Evolutionary conservation across 2,329 filamentous ascomycete species (phyloP).

Genomic region (Mariannaea sp.): DNA sequence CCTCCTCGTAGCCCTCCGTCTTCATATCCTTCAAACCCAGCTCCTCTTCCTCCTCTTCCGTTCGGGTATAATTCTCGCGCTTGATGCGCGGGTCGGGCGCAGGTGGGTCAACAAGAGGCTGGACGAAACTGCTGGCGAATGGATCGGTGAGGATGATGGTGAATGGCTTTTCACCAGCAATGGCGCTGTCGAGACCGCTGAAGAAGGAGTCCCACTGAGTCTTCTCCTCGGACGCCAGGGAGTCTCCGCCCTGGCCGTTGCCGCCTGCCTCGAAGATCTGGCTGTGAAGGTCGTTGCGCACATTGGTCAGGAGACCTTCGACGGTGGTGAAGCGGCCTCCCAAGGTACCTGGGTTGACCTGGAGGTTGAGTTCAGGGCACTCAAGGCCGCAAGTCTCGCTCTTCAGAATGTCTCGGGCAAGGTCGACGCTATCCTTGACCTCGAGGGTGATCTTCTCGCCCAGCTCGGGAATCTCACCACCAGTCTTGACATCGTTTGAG

Average conservation of each 20-base stretch:
- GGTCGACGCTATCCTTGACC: constrained; percentile 71
- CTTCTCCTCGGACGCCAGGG: constrained; percentile 68
- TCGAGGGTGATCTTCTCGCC: constrained; percentile 82
- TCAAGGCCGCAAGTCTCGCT: constrained; percentile 87
- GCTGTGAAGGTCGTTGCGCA: constrained; percentile 83
- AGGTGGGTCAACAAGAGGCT: constrained; percentile 79
- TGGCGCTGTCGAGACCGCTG: constrained; percentile 72
- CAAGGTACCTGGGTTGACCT: constrained; percentile 90
- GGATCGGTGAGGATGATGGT: constrained; percentile 85
- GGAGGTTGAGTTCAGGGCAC: constrained; percentile 84
- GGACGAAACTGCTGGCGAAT: constrained; percentile 89
- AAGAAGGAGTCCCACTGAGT: constrained; percentile 84
- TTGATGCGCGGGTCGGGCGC: constrained; percentile 77
- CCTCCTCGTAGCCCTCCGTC: constrained; percentile 76
- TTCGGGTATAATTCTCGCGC: constrained; percentile 81
- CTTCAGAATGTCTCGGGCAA: constrained; percentile 93
- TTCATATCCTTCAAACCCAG: constrained; percentile 92
- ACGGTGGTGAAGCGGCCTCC: constrained; percentile 97
- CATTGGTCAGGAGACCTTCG: constrained; percentile 89
- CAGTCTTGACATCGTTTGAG: constrained; percentile 97
- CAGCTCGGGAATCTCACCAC: constrained; percentile 84
- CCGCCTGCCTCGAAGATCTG: constrained; percentile 84
- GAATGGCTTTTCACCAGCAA: constrained; percentile 79
- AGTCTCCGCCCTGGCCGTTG: constrained; percentile 71
- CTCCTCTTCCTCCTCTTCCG: constrained; percentile 91